Percentiles rank a stretch among this genome's conserved stretches.
Conservation (phyloP, 352 stramenopile species). For the Globisporangium apiculatum region DNA sequence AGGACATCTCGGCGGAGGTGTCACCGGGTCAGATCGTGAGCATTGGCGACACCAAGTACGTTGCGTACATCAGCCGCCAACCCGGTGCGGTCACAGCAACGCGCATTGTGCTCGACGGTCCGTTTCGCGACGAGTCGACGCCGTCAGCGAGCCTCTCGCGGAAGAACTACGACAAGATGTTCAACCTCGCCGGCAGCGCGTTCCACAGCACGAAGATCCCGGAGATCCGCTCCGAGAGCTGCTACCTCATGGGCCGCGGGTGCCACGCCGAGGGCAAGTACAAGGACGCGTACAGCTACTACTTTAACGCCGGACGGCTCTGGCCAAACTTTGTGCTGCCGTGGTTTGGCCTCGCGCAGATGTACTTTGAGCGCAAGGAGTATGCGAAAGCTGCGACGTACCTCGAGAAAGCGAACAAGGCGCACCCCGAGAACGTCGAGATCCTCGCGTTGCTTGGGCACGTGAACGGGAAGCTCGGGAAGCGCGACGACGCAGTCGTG, state of each 20-base stretch:
- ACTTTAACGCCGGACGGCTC: constrained; percentile 90
- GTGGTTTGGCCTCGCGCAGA: constrained; percentile 84
- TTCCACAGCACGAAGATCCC: constrained; percentile 87
- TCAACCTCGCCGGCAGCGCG: constrained; percentile 79
- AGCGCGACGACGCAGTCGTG: constrained; percentile 74
- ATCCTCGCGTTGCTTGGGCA: constrained; percentile 75
- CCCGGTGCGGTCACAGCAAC: constrained; percentile 53
- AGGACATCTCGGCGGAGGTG: constrained; percentile 84
- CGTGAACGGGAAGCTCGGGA: constrained; percentile 76
- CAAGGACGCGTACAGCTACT: constrained; percentile 95
- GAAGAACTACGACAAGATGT: constrained; percentile 90
- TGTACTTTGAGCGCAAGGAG: constrained; percentile 87
- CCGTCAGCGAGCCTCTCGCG: constrained; percentile 57
- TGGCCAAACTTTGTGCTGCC: constrained; percentile 83
- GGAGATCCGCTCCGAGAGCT: constrained; percentile 94
- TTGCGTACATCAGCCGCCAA: constrained; percentile 78
- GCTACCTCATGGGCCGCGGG: constrained; percentile 94
- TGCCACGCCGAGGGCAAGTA: constrained; percentile 92
- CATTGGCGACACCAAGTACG: constrained; percentile 90
- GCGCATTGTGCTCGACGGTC: constrained; percentile 64
- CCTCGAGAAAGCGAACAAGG: constrained; percentile 85
- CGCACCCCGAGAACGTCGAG: constrained; percentile 85
- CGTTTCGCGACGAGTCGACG: constrained; percentile 72
- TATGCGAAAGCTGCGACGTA: constrained; percentile 78
- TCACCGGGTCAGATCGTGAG: constrained; percentile 90